phyloP scores from a whole-genome alignment of 2,329 filamentous ascomycete genomes.

The Thielaviopsis cerberus region DNA sequence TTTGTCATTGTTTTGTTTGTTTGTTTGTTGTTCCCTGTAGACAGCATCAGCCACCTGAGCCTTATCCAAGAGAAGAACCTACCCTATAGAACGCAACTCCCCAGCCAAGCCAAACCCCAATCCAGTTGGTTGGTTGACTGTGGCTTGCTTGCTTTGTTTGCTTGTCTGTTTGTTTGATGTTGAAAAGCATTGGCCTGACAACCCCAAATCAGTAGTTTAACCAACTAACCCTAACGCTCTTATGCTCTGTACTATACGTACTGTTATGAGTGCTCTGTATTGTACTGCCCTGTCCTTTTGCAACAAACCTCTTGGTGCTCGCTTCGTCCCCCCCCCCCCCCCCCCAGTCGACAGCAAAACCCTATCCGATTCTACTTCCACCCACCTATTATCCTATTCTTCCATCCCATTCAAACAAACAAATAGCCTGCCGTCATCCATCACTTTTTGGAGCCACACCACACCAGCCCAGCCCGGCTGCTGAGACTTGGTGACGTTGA shows the following conservation, averaged over 20 bases:
- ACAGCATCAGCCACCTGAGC: too few relatives aligned
- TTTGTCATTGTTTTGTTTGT: too few relatives aligned
- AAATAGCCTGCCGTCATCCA: background rate
- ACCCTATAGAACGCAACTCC: too few relatives aligned
- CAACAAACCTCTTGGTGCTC: too few relatives aligned
- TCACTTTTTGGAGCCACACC: slow-evolving; percentile 1
- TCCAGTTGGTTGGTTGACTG: background rate
- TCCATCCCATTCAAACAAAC: background rate
- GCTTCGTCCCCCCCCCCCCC: too few relatives aligned
- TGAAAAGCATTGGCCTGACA: background rate
- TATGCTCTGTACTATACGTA: too few relatives aligned
- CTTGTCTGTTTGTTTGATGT: background rate
- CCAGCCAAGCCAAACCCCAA: too few relatives aligned
- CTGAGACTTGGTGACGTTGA: slow-evolving; percentile 2
- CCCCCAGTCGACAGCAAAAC: background rate
- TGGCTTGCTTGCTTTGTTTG: background rate
- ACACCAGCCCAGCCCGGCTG: background rate
- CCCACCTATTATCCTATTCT: background rate
- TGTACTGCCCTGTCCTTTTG: too few relatives aligned
- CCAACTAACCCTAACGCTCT: background rate
- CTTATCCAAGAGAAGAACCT: too few relatives aligned
- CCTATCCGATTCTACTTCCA: background rate
- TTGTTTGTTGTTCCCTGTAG: too few relatives aligned
- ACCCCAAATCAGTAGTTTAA: background rate
- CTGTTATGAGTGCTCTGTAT: too few relatives aligned